Evolutionary conservation across 139 green algal species (phyloP).

Genomic region (Asterochloris erici): DNA sequence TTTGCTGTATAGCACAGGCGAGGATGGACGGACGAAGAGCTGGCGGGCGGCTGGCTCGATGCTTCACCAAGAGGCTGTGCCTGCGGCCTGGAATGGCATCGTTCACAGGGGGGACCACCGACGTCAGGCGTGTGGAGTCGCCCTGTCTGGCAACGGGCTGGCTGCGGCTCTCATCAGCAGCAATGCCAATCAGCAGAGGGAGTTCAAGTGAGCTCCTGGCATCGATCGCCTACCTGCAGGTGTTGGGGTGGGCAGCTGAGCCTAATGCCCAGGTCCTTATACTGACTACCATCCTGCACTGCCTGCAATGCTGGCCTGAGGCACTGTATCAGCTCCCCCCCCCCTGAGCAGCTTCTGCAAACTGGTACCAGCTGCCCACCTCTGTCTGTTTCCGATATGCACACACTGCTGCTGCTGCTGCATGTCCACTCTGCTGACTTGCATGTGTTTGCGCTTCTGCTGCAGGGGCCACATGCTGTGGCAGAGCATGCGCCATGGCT

Average conservation of each 20-base stretch:
- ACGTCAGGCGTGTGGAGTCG: not conserved
- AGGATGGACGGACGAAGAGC: not conserved
- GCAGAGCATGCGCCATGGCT: conserved; percentile 3
- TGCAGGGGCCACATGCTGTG: conserved; percentile 14
- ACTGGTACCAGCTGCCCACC: not conserved
- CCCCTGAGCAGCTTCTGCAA: not conserved
- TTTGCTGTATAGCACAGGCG: not conserved
- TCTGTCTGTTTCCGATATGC: not conserved
- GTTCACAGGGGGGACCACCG: not conserved
- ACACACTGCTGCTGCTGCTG: not conserved
- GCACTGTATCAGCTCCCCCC: not conserved
- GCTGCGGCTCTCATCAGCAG: conserved; percentile 1
- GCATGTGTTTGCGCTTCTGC: not conserved
- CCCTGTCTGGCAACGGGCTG: conserved; percentile 14
- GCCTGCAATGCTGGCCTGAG: not conserved
- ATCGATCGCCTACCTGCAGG: not conserved
- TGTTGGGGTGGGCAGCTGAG: not conserved
- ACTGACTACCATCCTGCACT: not conserved
- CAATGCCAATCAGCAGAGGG: not conserved
- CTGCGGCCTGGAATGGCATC: not conserved
- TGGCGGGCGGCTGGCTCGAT: not conserved
- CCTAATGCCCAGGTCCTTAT: not conserved
- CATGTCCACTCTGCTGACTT: not conserved
- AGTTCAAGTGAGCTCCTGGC: not conserved
- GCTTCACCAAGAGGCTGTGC: not conserved